Evolutionary conservation across 1,284 basidiomycete species (phyloP).

Genomic region (Microbotryomycetes sp.): DNA sequence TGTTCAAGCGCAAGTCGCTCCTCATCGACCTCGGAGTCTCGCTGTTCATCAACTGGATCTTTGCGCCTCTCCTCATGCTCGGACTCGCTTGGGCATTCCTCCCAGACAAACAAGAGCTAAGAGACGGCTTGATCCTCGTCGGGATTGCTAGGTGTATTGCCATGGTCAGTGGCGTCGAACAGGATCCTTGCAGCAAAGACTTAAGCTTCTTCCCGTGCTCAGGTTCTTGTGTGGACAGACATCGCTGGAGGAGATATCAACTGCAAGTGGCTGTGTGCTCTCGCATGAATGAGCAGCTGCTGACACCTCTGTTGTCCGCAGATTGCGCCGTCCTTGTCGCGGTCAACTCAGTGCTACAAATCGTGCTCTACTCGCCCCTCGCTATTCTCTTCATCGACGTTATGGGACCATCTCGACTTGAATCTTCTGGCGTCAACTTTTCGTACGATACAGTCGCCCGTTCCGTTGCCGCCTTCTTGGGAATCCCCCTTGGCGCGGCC

Average conservation of each 20-base stretch:
- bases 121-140: slow-evolving; percentile 14
- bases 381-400: slow-evolving; percentile 69
- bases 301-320: not conserved
- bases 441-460: slow-evolving; percentile 61
- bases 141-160: slow-evolving; percentile 45
- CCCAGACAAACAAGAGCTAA: slow-evolving; percentile 49
- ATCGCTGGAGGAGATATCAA: slow-evolving; percentile 67
- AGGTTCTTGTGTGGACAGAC: slow-evolving; percentile 79
- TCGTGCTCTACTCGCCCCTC: slow-evolving; percentile 68
- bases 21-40: slow-evolving; percentile 68
- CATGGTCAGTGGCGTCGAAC: slow-evolving; percentile 31
- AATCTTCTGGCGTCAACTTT: slow-evolving; percentile 46
- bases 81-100: slow-evolving; percentile 76
- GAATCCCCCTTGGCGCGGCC: slow-evolving; percentile 61
- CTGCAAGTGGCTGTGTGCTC: slow-evolving; percentile 41
- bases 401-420: slow-evolving; percentile 49
- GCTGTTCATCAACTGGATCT: slow-evolving; percentile 70
- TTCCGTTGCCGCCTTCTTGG: slow-evolving; percentile 36
- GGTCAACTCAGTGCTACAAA: slow-evolving; percentile 52
- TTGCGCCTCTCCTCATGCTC: slow-evolving; percentile 62
- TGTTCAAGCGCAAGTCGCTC: slow-evolving; percentile 53
- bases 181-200: not conserved
- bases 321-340: slow-evolving; percentile 59
- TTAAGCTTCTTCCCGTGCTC: slow-evolving; percentile 49
- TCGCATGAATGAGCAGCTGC: not conserved